Evolutionary conservation across 2,329 filamentous ascomycete species (phyloP), one percentile per base, ranked within the genome.

Genomic region (Penicillium hordei): DNA sequence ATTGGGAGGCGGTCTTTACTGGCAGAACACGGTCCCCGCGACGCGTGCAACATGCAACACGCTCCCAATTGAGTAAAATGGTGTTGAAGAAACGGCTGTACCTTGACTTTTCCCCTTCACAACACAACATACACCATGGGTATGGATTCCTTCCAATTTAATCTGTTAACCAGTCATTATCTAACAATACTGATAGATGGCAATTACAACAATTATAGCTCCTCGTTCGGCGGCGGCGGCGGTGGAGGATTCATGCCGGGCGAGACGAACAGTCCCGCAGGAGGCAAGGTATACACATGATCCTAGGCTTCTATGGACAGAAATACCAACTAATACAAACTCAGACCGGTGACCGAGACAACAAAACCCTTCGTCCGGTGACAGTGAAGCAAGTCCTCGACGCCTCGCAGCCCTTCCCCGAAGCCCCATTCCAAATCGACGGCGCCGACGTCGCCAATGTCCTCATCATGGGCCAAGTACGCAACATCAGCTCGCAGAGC

Each of bases 351-450:
- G 89, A 89, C 73, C 83, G 84, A 66, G 90, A 95, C 76, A 91
- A 97, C 69, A 67, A 66, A 51, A 93, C 91, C 21, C 84, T 99
- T 52, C 89, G 94, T 44, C 93, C 94, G 1, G 90, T 97, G 46
- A 99, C 94, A 12, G 91, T 97, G 78, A 97, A 97, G 76, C 94
- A 99, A 78, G 84, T 97, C 57, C 81, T 93, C 70, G 91, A 95
- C 62, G 90, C 91, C 63, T 83, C 89, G 62, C 88, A 91, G 76
- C 84, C 87, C 39, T 88, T 89, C 72, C 86, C 87, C 2, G 85
- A 88, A 59, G 86, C 87, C 55, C 88, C 91, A 36, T 94, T 95
- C 82, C 86, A 87, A 63, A 89, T 97, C 69, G 94, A 97, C 77
- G 88, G 86, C 63, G 77, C 82, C 46, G 84, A 89, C 63, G 81